phyloP scores from a whole-genome alignment of 768 basidiomycete species.

The Chalciporus chontae region DNA sequence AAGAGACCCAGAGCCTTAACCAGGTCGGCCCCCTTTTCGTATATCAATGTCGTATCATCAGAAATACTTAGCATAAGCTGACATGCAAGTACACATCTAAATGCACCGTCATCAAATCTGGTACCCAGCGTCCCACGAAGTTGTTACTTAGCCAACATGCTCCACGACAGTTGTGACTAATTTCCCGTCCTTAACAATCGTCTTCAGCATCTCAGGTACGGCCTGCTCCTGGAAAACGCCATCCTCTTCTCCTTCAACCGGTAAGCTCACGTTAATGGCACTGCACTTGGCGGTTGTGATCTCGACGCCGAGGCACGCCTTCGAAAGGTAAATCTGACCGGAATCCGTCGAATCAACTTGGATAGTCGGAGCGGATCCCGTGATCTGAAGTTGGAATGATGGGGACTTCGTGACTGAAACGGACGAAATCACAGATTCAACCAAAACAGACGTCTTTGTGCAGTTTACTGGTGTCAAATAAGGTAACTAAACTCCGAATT shows the following conservation, averaged over 20 bases:
- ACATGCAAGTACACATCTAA: no score
- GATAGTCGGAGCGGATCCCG: constrained; percentile 85
- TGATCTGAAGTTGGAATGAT: constrained; percentile 90
- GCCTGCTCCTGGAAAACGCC: constrained; percentile 88
- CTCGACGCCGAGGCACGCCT: constrained; percentile 73
- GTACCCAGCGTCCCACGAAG: neutral
- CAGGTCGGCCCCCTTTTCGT: no score
- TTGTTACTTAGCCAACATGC: constrained; percentile 67
- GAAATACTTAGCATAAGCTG: no score
- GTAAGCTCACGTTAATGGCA: constrained; percentile 85
- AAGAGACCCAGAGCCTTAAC: no score
- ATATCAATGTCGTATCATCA: neutral
- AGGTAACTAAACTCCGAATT: constrained; percentile 2
- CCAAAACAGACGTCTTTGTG: constrained; percentile 79
- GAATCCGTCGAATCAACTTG: constrained; percentile 94
- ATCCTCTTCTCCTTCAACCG: constrained; percentile 84
- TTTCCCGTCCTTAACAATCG: constrained; percentile 75
- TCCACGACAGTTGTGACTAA: constrained; percentile 88
- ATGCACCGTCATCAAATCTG: neutral
- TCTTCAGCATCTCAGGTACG: constrained; percentile 95
- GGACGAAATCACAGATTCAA: constrained; percentile 91
- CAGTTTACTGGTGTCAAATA: constrained; percentile 64
- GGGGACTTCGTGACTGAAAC: constrained; percentile 88
- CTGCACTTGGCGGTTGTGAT: constrained; percentile 95
- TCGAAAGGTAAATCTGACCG: constrained; percentile 91